phyloP scores from a whole-genome alignment of 208 protist genomes.

The Crithidia acanthocephali region DNA sequence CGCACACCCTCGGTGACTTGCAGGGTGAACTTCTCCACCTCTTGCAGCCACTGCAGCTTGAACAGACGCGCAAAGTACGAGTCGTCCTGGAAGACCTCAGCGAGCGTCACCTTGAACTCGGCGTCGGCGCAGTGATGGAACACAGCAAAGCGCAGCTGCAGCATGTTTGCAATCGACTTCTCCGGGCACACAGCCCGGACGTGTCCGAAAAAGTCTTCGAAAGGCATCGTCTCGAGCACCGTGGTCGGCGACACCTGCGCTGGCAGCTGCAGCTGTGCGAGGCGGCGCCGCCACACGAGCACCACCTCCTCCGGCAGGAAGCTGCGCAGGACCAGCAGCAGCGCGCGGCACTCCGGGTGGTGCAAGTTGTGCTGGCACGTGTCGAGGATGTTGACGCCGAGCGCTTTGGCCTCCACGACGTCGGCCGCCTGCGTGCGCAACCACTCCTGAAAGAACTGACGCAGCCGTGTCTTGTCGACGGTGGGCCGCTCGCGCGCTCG shows the following conservation, averaged over 20 bases:
- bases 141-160: constrained; percentile 73
- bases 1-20: constrained; percentile 72
- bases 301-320: constrained; percentile 77
- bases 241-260: constrained; percentile 7
- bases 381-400: constrained; percentile 75
- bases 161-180: constrained; percentile 71
- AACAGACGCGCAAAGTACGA: constrained; percentile 74
- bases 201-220: constrained; percentile 40
- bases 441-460: constrained; percentile 71
- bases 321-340: constrained; percentile 59
- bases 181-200: constrained; percentile 70
- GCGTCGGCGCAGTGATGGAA: constrained; percentile 21
- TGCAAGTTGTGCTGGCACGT: constrained; percentile 63
- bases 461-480: constrained; percentile 31
- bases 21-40: constrained; percentile 83
- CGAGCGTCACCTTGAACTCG: constrained; percentile 21
- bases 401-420: constrained; percentile 40
- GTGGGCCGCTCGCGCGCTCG: constrained; percentile 34
- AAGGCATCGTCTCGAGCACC: constrained; percentile 30
- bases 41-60: constrained; percentile 66
- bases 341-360: constrained; percentile 70
- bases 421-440: constrained; percentile 53
- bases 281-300: constrained; percentile 41
- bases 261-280: constrained; percentile 37
- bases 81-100: constrained; percentile 29